A percentile compares a stretch with the other conserved stretches of the same genome.
Evolutionary conservation across 1,284 basidiomycete species (phyloP).

Genomic region (Marasmius oreades): DNA sequence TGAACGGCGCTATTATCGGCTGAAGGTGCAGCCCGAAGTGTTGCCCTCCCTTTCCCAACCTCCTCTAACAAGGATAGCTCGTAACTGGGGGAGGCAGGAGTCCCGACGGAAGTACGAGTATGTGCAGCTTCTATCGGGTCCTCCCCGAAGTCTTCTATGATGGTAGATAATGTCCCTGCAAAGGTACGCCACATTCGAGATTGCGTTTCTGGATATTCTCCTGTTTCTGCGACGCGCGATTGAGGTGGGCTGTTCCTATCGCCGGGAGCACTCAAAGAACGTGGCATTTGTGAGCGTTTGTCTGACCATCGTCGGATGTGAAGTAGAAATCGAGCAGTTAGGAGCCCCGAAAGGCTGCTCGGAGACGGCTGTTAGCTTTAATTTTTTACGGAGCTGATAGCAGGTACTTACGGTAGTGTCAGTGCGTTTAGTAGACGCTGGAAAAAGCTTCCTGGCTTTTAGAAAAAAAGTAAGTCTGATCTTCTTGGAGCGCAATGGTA

Average conservation of each 20-base stretch:
- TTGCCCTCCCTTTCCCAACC: neutral
- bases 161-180: neutral
- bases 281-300: conserved; percentile 1
- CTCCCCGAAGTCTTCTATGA: neutral
- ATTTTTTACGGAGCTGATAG: neutral
- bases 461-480: too few relatives aligned
- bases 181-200: neutral
- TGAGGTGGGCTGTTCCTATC: neutral
- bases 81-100: neutral
- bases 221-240: too few relatives aligned
- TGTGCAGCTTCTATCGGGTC: neutral
- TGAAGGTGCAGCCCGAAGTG: neutral
- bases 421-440: conserved; percentile 28
- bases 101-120: neutral
- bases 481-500: too few relatives aligned
- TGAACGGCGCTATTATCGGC: neutral
- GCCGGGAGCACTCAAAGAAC: neutral
- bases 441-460: conserved; percentile 23
- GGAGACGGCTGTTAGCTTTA: neutral
- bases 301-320: conserved; percentile 26
- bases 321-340: conserved; percentile 31
- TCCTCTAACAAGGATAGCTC: neutral
- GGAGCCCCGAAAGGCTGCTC: conserved; percentile 30
- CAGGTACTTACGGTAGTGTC: conserved; percentile 25
- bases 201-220: neutral